phyloP scores from a whole-genome alignment of 2,329 filamentous ascomycete species.

The Chrysosporium queenslandicum region DNA sequence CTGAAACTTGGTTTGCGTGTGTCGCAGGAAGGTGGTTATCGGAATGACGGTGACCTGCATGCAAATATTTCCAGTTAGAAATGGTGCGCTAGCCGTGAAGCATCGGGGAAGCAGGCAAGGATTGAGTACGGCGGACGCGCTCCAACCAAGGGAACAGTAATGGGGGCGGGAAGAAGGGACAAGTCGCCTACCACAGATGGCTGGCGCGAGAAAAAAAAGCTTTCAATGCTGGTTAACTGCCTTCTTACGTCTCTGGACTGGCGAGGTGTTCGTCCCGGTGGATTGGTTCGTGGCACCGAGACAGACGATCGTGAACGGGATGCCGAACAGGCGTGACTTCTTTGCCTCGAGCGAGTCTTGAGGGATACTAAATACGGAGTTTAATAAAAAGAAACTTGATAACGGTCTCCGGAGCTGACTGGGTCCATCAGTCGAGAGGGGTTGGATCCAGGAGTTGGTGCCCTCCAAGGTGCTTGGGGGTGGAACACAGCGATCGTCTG shows the following conservation, averaged over 20 bases:
- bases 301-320: conserved; percentile 3
- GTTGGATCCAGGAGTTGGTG: neutral
- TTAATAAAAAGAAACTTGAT: neutral
- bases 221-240: neutral
- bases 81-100: neutral
- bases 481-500: conserved; percentile 1
- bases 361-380: neutral
- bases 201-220: neutral
- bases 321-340: neutral
- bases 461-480: conserved; percentile 3
- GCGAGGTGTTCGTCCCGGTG: conserved; percentile 8
- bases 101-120: neutral
- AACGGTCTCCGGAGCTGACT: neutral
- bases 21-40: neutral
- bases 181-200: neutral
- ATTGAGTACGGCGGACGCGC: neutral
- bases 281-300: conserved; percentile 9
- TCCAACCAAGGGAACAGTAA: neutral
- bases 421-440: neutral
- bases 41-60: neutral
- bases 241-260: neutral
- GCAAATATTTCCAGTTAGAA: neutral
- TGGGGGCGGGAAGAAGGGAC: neutral
- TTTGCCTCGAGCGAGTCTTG: neutral
- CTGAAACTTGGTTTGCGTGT: neutral